Conservation (phyloP, 1,284 basidiomycete species). For the Ustilago vetiveriae region DNA sequence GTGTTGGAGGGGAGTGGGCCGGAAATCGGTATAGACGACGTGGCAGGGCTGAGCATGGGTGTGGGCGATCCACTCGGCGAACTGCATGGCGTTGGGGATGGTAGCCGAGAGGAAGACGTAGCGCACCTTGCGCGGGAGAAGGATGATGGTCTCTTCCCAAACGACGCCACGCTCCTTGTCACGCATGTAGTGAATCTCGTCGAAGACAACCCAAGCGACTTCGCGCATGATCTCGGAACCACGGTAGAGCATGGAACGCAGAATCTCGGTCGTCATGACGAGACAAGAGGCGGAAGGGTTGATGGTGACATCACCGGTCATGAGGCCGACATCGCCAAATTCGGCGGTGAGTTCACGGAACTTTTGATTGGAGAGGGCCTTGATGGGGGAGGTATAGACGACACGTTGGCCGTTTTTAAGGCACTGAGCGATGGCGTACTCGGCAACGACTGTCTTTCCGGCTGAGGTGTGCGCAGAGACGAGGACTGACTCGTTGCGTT, state of each 20-base stretch:
- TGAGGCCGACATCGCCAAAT: constrained; percentile 96
- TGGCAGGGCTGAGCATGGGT: constrained; percentile 98
- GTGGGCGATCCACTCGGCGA: constrained; percentile 98
- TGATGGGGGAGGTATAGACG: constrained; percentile 99
- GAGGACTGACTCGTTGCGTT: constrained; percentile 94
- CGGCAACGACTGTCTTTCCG: constrained; percentile 97
- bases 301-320: constrained; percentile 99
- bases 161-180: constrained; percentile 80
- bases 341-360: constrained; percentile 96
- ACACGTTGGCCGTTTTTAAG: constrained; percentile 91
- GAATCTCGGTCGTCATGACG: constrained; percentile 99
- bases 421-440: constrained; percentile 98
- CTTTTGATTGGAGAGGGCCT: constrained; percentile 98
- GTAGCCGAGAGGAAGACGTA: constrained; percentile 99
- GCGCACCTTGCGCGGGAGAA: constrained; percentile 92
- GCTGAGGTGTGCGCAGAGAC: constrained; percentile 99
- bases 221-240: constrained; percentile 99
- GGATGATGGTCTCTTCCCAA: constrained; percentile 87
- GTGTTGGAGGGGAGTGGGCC: constrained; percentile 96
- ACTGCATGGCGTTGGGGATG: constrained; percentile 99
- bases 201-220: constrained; percentile 99
- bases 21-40: constrained; percentile 98
- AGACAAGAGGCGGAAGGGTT: constrained; percentile 96
- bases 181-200: constrained; percentile 99
- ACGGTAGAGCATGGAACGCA: constrained; percentile 97